Evolutionary conservation across 1,139 yeast genomes (phyloP).

Genomic region (Kazachstania sp.): DNA sequence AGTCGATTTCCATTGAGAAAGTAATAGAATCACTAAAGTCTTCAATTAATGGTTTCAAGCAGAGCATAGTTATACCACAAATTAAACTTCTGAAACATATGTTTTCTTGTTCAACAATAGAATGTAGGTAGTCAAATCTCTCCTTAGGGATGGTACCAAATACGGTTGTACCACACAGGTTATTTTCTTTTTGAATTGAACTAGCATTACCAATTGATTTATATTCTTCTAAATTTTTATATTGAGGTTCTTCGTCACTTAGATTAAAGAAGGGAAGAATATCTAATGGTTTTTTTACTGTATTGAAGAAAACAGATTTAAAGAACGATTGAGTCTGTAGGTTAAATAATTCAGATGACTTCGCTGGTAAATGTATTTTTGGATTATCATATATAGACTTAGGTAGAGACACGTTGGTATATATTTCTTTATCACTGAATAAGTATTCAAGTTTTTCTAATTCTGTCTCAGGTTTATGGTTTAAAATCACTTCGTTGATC

Average conservation of each 20-base stretch:
- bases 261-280: conserved; percentile 5
- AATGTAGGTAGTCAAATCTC: conserved; percentile 15
- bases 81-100: conserved; percentile 22
- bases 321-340: conserved; percentile 25
- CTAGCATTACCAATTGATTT: background rate
- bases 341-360: conserved; percentile 18
- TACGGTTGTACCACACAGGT: conserved; percentile 23
- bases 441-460: conserved; percentile 2
- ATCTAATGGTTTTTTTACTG: conserved; percentile 23
- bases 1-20: conserved; percentile 21
- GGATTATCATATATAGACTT: conserved; percentile 15
- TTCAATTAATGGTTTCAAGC: conserved; percentile 20
- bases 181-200: conserved; percentile 1
- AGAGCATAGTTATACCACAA: conserved; percentile 23
- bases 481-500: conserved; percentile 1
- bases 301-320: conserved; percentile 18
- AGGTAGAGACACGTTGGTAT: conserved; percentile 8
- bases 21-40: conserved; percentile 16
- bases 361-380: conserved; percentile 21
- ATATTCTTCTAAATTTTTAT: conserved; percentile 3
- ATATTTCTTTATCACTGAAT: background rate
- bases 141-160: conserved; percentile 19
- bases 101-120: conserved; percentile 15
- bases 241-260: background rate
- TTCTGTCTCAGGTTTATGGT: background rate